Evolutionary conservation across 495 filamentous ascomycete species (phyloP), one percentile per base, ranked within the genome.

Genomic region (Symbiotaphrina buchneri): DNA sequence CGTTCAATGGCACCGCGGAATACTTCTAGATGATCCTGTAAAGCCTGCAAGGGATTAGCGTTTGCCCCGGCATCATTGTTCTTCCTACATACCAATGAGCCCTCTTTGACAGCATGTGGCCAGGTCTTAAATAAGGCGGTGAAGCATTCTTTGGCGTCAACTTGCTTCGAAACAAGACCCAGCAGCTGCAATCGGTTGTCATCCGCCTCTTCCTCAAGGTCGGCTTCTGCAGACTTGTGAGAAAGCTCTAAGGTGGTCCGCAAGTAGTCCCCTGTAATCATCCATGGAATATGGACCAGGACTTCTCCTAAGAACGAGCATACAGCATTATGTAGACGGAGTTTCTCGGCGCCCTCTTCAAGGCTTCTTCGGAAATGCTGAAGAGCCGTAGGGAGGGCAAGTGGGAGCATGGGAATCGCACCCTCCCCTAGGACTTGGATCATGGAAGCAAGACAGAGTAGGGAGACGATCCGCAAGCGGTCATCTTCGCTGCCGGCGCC

Each of bases 401-500:
- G 59, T 1, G 85, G 81, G 6, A 94, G 52, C 0, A 93, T 56
- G 0, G 85, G 75, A 24, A 95, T 73, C 43, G 90, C 71, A 3
- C 66, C 67, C 33, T 91, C 74, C 22, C 72, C 70, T n/a, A 93
- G 56, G 6, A 87, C 79, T 33, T 87, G 79, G 2, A 84, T 70
- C 46, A 87, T 69, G 2, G 81, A 87, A 0, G 84, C 74, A 26
- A 97, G 56, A 45, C 80, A 92, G 15, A 94, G 55, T n/a, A 93
- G 53, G 24, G 80, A 76, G 54, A 85, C 71, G 34, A 78, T 59
- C 14, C 74, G 72, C 18, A 94, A 63, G 25, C 63, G 63, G 35
- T 62, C 56, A 42, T 90, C 78, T 3, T 60, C 48, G 44, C 73
- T 71, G 24, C 72, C 74, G 17, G 95, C 61, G 37, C 76, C 84